Evolutionary conservation across 345 rosid genomes (phyloP).

Genomic region (Citrus unshiu): DNA sequence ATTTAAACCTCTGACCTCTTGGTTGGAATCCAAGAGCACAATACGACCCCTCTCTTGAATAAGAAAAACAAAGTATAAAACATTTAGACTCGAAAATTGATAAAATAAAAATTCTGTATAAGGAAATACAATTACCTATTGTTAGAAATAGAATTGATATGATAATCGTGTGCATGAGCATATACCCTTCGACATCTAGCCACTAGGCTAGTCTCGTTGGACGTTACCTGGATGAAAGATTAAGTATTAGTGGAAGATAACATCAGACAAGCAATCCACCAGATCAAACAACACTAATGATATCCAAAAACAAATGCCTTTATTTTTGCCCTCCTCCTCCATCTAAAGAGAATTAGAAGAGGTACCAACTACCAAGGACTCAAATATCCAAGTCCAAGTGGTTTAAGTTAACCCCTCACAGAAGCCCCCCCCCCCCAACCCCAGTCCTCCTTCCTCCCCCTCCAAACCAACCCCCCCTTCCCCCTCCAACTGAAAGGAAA

Average conservation of each 20-base stretch:
- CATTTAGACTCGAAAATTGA: neutral
- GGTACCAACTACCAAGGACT: neutral
- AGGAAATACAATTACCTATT: conserved; percentile 55
- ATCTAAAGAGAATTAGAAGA: neutral
- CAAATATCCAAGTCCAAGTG: conserved; percentile 7
- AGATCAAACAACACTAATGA: neutral
- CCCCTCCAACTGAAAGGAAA: neutral
- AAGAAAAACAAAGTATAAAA: neutral
- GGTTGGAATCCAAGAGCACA: neutral
- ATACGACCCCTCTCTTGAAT: neutral
- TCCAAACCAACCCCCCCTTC: neutral
- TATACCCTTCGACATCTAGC: conserved; percentile 96
- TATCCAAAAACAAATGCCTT: neutral
- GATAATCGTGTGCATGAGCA: conserved; percentile 99
- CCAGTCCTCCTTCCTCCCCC: neutral
- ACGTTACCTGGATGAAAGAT: conserved; percentile 55
- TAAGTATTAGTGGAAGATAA: neutral
- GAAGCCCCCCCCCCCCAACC: neutral
- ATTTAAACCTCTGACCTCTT: neutral
- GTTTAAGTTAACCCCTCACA: neutral
- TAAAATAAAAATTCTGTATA: neutral
- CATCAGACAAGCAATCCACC: neutral
- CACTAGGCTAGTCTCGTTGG: conserved; percentile 73
- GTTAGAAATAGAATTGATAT: conserved; percentile 93
- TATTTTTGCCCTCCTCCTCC: neutral